Evolutionary conservation across 306 rosid species (phyloP), one percentile per base, ranked within the genome.

Genomic region (Cucurbita pepo): DNA sequence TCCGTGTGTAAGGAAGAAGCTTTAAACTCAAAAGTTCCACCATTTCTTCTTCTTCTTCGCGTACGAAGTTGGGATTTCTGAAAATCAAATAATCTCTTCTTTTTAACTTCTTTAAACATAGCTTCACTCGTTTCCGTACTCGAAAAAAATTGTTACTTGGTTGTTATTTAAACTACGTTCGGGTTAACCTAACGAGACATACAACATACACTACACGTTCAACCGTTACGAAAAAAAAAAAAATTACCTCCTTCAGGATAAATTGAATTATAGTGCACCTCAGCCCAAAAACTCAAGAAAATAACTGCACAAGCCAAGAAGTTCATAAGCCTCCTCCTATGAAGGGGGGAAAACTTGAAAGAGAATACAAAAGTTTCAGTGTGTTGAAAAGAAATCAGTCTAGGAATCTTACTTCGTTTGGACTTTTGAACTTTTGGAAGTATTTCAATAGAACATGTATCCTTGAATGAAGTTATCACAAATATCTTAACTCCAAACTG

Each of bases 261-360:
- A 48, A 93, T 93, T 45, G 98, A 84, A 83, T 93, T 93, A 85
- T 93, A 93, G 84, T 93, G 98, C 82, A 93, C 98, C 89, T 93
- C 98, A 22, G 98, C 98, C 98, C 98, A 93, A 82, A 93, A 93
- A 91, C 98, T 93, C 83, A 93, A 81, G 88, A 85, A 93, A 79
- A 93, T 88, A 79, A 93, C 98, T 93, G 98, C 97, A 90, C 34
- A 66, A 15, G 34, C n/a, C 30, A 18, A 54, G 34, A 55, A 19
- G 19, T 55, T 55, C 60, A 19, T 0, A 34, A 18, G 61, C 21
- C 9, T 25, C 25, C 25, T 22, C 25, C 25, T 25, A 25, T 25
- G 25, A 25, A 25, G 25, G 25, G 25, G 25, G 25, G 2, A 25
- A 25, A 25, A 25, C 25, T 25, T 25, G 25, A 1, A 25, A 1